A percentile compares a stretch with the other conserved stretches of the same genome.
Conservation (phyloP, 1,139 yeast genomes). For the Hemisphaericaspora subhashii region DNA sequence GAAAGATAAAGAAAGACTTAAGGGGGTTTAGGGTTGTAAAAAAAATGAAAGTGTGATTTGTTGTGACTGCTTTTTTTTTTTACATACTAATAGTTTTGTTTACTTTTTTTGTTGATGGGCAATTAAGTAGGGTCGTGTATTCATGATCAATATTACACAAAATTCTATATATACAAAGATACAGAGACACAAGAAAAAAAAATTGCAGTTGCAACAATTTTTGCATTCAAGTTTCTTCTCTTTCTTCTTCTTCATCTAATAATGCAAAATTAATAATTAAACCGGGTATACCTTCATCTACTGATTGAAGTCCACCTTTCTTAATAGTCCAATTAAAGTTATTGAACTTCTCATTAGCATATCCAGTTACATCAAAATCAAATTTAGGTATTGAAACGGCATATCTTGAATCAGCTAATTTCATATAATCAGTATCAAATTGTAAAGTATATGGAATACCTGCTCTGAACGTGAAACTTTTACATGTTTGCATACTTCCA, state of each 20-base stretch:
- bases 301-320: conserved; percentile 39
- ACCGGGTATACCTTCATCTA: conserved; percentile 36
- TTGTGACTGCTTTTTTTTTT: conserved; percentile 17
- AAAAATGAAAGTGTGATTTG: conserved; percentile 6
- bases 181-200: background rate
- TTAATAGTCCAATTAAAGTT: conserved; percentile 49
- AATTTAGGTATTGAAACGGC: conserved; percentile 44
- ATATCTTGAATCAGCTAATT: conserved; percentile 43
- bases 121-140: conserved; percentile 4
- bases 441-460: conserved; percentile 27
- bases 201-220: conserved; percentile 1
- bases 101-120: conserved; percentile 5
- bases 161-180: background rate
- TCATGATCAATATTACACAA: conserved; percentile 4
- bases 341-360: conserved; percentile 43
- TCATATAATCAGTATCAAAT: conserved; percentile 43
- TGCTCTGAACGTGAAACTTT: conserved; percentile 31
- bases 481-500: conserved; percentile 28
- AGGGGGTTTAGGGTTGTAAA: background rate
- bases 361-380: conserved; percentile 40
- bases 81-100: too few relatives aligned
- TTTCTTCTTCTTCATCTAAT: conserved; percentile 27
- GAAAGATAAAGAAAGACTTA: background rate
- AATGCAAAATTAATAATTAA: conserved; percentile 42
- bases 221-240: background rate